Evolutionary conservation across 768 basidiomycete genomes (phyloP).

Genomic region (Chalciporus piperatus): DNA sequence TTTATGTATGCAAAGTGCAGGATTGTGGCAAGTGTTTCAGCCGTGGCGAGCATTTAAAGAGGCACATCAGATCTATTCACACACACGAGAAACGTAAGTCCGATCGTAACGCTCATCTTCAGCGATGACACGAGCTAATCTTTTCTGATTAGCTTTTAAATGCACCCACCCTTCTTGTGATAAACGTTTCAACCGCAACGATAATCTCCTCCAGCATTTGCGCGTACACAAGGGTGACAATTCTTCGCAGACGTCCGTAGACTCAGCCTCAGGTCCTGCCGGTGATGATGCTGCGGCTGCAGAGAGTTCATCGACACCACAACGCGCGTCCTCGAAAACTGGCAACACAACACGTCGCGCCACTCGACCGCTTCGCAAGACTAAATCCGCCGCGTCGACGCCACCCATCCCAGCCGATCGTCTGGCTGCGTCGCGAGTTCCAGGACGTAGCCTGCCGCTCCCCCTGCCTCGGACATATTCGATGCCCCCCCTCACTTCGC

Average conservation of each 20-base stretch:
- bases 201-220: constrained; percentile 77
- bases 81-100: constrained; percentile 75
- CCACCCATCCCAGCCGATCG: constrained; percentile 34
- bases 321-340: constrained; percentile 25
- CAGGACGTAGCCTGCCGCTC: constrained; percentile 29
- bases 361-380: constrained; percentile 33
- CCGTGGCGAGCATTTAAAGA: constrained; percentile 72
- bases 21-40: constrained; percentile 73
- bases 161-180: constrained; percentile 66
- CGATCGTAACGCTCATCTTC: constrained; percentile 16
- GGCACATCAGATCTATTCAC: constrained; percentile 72
- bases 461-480: constrained; percentile 34
- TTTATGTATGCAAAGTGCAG: constrained; percentile 63
- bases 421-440: constrained; percentile 31
- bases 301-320: constrained; percentile 19
- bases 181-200: constrained; percentile 75
- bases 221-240: constrained; percentile 58
- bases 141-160: constrained; percentile 56
- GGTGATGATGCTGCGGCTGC: constrained; percentile 24
- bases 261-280: constrained; percentile 24
- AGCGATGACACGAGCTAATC: constrained; percentile 18
- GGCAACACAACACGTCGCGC: constrained; percentile 22
- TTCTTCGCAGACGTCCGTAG: constrained; percentile 33
- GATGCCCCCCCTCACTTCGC: constrained; percentile 30
- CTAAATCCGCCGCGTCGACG: constrained; percentile 35